Percentiles rank a stretch among this genome's conserved stretches.
phyloP scores from a whole-genome alignment of 2,329 filamentous ascomycete species.

The Lithohypha guttulata region DNA sequence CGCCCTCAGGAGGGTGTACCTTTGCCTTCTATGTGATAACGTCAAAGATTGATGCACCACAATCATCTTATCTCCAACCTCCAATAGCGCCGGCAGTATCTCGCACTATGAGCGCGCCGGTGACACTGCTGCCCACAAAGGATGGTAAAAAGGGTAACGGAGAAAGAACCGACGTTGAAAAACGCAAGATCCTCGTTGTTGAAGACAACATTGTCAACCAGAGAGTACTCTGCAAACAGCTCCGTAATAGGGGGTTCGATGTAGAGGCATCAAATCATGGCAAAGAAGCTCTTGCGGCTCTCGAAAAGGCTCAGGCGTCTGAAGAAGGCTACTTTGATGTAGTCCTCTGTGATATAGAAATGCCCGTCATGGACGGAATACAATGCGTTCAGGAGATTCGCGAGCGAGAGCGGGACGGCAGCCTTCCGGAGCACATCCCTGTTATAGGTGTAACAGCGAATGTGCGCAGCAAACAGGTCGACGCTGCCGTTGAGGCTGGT shows the following conservation, averaged over 20 bases:
- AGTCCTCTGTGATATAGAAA: constrained; percentile 69
- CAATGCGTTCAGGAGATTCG: constrained; percentile 60
- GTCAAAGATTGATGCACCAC: constrained; percentile 1
- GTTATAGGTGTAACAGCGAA: constrained; percentile 51
- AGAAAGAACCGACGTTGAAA: not conserved
- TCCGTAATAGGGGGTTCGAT: constrained; percentile 3
- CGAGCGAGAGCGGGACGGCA: constrained; percentile 52
- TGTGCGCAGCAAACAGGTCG: constrained; percentile 53
- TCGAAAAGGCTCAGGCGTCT: not conserved
- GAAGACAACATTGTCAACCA: constrained; percentile 35
- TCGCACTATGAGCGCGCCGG: not conserved
- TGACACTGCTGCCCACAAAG: not conserved
- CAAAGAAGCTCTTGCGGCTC: not conserved
- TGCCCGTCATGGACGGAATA: constrained; percentile 73
- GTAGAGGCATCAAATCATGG: constrained; percentile 7
- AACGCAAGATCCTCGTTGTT: constrained; percentile 27
- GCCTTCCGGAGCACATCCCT: constrained; percentile 31
- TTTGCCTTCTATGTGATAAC: constrained; percentile 46
- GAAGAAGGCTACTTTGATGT: not conserved
- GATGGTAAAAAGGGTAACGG: not conserved
- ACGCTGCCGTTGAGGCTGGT: constrained; percentile 8
- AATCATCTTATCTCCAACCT: not conserved
- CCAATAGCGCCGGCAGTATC: not conserved
- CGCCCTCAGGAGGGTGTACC: constrained; percentile 43
- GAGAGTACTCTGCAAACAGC: constrained; percentile 22